Conservation (phyloP, 2,329 filamentous ascomycete genomes). For the Verticillium tricorpus region DNA sequence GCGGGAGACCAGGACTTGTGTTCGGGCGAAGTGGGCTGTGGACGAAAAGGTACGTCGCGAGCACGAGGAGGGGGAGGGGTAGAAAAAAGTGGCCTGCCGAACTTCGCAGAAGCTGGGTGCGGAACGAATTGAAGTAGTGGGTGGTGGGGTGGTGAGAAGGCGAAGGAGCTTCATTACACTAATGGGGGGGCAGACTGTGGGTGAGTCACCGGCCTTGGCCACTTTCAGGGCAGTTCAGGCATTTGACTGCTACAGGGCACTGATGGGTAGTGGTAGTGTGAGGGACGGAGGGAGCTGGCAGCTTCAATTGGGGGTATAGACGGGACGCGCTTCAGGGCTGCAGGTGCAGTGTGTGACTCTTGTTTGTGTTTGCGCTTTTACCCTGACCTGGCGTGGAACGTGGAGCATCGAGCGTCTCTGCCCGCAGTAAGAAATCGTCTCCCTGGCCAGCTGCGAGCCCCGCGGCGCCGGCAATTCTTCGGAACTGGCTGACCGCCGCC, state of each 20-base stretch:
- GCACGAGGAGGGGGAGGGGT: conserved; percentile 7
- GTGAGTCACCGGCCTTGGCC: conserved; percentile 12
- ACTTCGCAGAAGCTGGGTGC: conserved; percentile 14
- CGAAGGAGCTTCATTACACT: conserved; percentile 13
- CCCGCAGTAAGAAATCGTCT: background rate
- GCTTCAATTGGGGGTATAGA: background rate
- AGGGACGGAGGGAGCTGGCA: too few relatives aligned
- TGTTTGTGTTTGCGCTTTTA: conserved; percentile 1
- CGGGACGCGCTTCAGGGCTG: background rate
- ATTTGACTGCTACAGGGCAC: background rate
- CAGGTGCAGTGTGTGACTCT: conserved; percentile 2
- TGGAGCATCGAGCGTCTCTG: background rate
- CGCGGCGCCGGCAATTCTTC: conserved; percentile 1
- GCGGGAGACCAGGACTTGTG: conserved; percentile 8
- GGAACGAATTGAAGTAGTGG: conserved; percentile 14
- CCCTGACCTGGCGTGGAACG: conserved; percentile 2
- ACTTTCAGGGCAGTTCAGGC: background rate
- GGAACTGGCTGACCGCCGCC: background rate
- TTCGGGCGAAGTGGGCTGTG: conserved; percentile 8
- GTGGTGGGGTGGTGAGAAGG: conserved; percentile 5
- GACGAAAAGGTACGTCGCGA: conserved; percentile 11
- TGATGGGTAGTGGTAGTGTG: background rate
- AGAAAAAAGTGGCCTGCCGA: conserved; percentile 13
- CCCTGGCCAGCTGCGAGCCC: background rate
- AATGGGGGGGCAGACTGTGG: conserved; percentile 9